Conservation (phyloP, 73 alveolate genomes). For the Loxodes magnus region DNA sequence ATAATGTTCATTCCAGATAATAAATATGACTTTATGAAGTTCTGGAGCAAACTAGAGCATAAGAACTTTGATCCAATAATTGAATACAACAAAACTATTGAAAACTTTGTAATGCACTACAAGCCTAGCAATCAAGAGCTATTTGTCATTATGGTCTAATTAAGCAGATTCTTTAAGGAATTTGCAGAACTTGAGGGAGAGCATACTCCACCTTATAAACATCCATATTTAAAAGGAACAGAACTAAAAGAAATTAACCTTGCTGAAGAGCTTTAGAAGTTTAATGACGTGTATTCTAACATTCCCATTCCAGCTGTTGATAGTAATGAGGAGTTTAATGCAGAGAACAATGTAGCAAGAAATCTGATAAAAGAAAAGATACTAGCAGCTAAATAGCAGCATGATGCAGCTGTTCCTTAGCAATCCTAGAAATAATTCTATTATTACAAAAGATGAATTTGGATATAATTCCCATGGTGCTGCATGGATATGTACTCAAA, state of each 20-base stretch:
- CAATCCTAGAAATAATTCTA: conserved; percentile 16
- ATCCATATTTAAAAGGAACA: conserved; percentile 35
- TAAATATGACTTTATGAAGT: conserved; percentile 25
- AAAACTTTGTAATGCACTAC: conserved; percentile 32
- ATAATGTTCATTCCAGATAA: conserved; percentile 27
- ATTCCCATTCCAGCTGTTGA: conserved; percentile 4
- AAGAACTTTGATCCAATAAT: conserved; percentile 47
- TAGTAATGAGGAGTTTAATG: conserved; percentile 21
- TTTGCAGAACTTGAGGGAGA: conserved; percentile 33
- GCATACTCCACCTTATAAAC: conserved; percentile 24
- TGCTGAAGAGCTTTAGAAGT: conserved; percentile 23
- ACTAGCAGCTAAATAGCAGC: conserved; percentile 7
- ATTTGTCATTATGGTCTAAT: conserved; percentile 28
- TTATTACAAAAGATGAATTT: conserved; percentile 42
- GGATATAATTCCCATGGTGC: conserved; percentile 56
- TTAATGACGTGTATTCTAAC: conserved; percentile 11
- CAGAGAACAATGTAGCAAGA: conserved; percentile 21
- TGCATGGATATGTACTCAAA: conserved; percentile 34
- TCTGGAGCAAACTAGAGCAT: conserved; percentile 32
- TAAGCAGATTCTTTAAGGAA: conserved; percentile 37
- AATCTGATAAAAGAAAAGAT: conserved; percentile 15
- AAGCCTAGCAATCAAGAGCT: conserved; percentile 28
- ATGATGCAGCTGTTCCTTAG: background rate
- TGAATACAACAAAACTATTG: conserved; percentile 40
- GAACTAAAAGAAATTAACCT: conserved; percentile 32